These are phyloP conservation scores for Lycium ferocissimum DNA, from an alignment of 257 asterid species.

Conservation along the genomic window DNA sequence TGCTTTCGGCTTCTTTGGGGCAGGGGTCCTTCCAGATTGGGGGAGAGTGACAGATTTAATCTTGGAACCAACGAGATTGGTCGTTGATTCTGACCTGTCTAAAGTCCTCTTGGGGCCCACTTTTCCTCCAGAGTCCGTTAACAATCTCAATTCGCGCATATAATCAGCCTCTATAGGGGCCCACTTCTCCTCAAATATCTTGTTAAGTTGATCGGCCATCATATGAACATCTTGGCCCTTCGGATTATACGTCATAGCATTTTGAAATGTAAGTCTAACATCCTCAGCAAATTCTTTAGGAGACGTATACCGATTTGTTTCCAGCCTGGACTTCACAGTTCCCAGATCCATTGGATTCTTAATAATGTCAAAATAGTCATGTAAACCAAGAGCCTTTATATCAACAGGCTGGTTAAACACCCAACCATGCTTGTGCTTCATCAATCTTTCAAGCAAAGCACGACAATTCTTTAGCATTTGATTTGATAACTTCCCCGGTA, in stretches of 20 bases:
- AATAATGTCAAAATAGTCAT: slow-evolving; percentile 77
- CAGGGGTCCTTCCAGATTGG: slow-evolving; percentile 54
- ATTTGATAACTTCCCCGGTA: slow-evolving; percentile 52
- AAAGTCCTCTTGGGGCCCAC: slow-evolving; percentile 28
- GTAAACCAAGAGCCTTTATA: slow-evolving; percentile 72
- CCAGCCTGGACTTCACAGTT: slow-evolving; percentile 69
- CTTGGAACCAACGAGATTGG: slow-evolving; percentile 47
- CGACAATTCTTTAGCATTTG: slow-evolving; percentile 65
- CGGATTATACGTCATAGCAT: slow-evolving; percentile 86
- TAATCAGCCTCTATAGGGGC: slow-evolving; percentile 61
- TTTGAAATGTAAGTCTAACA: slow-evolving; percentile 76
- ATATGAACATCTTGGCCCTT: slow-evolving; percentile 81
- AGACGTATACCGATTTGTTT: slow-evolving; percentile 64
- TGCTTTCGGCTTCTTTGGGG: slow-evolving; percentile 88
- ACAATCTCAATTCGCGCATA: slow-evolving; percentile 49
- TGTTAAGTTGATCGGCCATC: slow-evolving; percentile 81
- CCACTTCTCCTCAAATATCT: slow-evolving; percentile 77
- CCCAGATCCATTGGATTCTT: slow-evolving; percentile 85
- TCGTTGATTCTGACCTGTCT: slow-evolving; percentile 50
- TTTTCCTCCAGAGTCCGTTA: slow-evolving; percentile 46
- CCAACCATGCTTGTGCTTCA: slow-evolving; percentile 96
- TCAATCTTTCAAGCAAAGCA: slow-evolving; percentile 67
- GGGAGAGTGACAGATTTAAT: slow-evolving; percentile 44
- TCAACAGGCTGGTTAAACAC: slow-evolving; percentile 87
- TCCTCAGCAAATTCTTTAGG: slow-evolving; percentile 85